A percentile compares a stretch with the other conserved stretches of the same genome.
phyloP scores from a whole-genome alignment of 129 eudicot genomes.

The Smallanthus sonchifolius region DNA sequence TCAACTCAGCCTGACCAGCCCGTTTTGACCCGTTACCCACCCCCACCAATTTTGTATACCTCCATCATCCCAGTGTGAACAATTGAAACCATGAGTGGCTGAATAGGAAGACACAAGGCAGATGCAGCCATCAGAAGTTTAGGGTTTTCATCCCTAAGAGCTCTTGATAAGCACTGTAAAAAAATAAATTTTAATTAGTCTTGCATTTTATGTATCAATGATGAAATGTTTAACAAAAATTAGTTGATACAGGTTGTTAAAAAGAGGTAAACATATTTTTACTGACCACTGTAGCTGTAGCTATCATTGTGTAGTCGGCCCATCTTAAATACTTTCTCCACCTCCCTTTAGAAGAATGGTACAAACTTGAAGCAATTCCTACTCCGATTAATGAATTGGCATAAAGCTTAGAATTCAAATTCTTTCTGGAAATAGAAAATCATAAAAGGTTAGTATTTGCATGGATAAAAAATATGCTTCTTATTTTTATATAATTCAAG shows the following conservation, averaged over 20 bases:
- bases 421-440: conserved; percentile 58
- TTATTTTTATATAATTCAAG: not conserved
- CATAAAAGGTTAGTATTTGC: not conserved
- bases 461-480: not conserved
- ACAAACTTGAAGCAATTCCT: conserved; percentile 85
- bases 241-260: not conserved
- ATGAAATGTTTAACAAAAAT: not conserved
- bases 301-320: conserved; percentile 97
- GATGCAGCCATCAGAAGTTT: conserved; percentile 92
- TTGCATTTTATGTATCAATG: not conserved
- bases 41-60: conserved; percentile 33
- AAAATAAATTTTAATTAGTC: not conserved
- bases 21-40: not conserved
- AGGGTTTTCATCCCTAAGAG: conserved; percentile 79
- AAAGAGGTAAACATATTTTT: not conserved
- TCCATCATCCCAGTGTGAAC: conserved; percentile 99
- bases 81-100: conserved; percentile 91
- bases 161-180: conserved; percentile 81
- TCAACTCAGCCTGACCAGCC: not conserved
- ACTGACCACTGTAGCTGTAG: conserved; percentile 91
- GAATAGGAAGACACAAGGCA: conserved; percentile 78
- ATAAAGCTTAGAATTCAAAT: conserved; percentile 72
- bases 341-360: conserved; percentile 91
- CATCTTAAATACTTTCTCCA: conserved; percentile 81
- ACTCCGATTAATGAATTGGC: conserved; percentile 97